Percentiles rank a stretch among this genome's conserved stretches.
phyloP scores from a whole-genome alignment of 768 basidiomycete species.

The Leccinum subgranulosum region DNA sequence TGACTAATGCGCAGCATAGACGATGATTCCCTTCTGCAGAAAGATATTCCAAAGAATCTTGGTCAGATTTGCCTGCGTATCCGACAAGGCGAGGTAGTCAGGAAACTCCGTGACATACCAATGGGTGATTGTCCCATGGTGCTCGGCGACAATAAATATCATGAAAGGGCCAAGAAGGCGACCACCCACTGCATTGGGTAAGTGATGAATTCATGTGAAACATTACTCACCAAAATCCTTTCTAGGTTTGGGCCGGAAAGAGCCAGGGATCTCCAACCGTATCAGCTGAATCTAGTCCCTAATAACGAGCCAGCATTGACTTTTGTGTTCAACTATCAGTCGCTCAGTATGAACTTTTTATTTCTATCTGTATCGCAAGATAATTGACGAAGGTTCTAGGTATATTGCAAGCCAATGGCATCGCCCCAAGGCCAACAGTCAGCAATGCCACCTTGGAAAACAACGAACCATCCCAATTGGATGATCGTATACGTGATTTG shows the following conservation, averaged over 20 bases:
- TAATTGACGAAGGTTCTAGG: background rate
- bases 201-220: background rate
- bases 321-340: background rate
- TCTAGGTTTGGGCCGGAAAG: background rate
- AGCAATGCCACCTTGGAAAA: background rate
- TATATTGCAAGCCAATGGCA: background rate
- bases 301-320: background rate
- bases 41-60: conserved; percentile 6
- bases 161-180: background rate
- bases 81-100: background rate
- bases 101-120: background rate
- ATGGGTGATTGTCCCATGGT: background rate
- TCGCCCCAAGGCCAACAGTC: background rate
- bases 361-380: background rate
- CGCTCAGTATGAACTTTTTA: background rate
- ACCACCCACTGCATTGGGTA: background rate
- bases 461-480: background rate
- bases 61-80: conserved; percentile 15
- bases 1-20: conserved; percentile 5
- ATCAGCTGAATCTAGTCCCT: background rate
- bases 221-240: background rate
- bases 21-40: conserved; percentile 17
- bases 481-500: background rate
- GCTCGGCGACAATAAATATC: background rate
- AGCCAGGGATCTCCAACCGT: background rate